phyloP scores from a whole-genome alignment of 768 basidiomycete genomes.

The Lactarius akahatsu region DNA sequence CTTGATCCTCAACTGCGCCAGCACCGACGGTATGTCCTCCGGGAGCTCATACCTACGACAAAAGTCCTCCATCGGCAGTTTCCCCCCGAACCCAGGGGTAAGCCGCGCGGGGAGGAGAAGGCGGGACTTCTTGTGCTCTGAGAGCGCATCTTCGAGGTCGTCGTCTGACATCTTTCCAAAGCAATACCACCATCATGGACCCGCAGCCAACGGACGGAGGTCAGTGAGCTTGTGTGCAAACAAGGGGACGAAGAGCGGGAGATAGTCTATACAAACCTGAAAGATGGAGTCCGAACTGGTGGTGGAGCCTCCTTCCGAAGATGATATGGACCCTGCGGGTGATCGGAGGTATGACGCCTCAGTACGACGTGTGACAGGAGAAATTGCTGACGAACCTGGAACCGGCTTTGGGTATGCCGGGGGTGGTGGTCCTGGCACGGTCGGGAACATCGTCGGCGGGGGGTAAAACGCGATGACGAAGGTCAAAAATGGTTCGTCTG shows the following conservation, averaged over 20 bases:
- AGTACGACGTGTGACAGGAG: background rate
- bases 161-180: constrained; percentile 19
- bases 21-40: constrained; percentile 8
- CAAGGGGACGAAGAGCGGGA: background rate
- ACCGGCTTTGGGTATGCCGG: background rate
- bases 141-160: constrained; percentile 17
- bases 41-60: constrained; percentile 19
- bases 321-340: background rate
- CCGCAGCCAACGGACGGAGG: background rate
- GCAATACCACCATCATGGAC: background rate
- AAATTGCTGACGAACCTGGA: background rate
- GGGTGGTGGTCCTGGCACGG: background rate
- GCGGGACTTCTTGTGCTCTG: constrained; percentile 12
- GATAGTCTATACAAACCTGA: constrained; percentile 11
- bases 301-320: constrained; percentile 14
- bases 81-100: constrained; percentile 14
- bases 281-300: constrained; percentile 17
- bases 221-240: constrained; percentile 2
- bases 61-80: constrained; percentile 13
- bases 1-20: constrained; percentile 17
- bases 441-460: background rate
- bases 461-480: constrained; percentile 18
- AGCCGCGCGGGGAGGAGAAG: constrained; percentile 22
- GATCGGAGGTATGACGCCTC: background rate
- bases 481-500: constrained; percentile 9